Percentiles rank a stretch among this genome's conserved stretches.
Conservation (phyloP, 345 rosid species). For the Bretschneidera sinensis region DNA sequence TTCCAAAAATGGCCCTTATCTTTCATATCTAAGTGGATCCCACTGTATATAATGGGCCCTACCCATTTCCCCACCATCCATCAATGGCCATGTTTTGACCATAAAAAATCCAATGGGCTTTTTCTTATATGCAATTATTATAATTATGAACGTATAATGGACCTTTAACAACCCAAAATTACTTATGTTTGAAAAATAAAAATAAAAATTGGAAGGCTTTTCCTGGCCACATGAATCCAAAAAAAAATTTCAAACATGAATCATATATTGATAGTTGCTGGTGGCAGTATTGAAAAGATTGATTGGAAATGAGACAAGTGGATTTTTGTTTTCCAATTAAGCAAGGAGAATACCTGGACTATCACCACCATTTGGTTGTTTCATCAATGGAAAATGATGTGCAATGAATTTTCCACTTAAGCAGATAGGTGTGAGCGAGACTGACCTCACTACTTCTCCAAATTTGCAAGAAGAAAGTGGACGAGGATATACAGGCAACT, state of each 20-base stretch:
- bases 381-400: constrained; percentile 23
- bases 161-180: constrained; percentile 5
- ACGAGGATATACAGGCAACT: no score
- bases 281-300: constrained; percentile 18
- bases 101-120: background rate
- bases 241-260: no score
- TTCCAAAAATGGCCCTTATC: constrained; percentile 15
- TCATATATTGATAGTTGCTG: constrained; percentile 2
- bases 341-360: constrained; percentile 10
- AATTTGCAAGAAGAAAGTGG: no score
- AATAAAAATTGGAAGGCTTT: background rate
- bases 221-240: constrained; percentile 11
- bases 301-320: constrained; percentile 21
- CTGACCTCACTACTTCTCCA: constrained; percentile 18
- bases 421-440: constrained; percentile 26
- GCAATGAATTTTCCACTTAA: constrained; percentile 18
- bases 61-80: background rate
- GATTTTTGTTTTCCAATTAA: background rate
- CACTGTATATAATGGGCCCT: constrained; percentile 9
- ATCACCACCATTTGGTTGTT: constrained; percentile 10
- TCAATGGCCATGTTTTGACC: constrained; percentile 10
- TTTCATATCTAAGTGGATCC: constrained; percentile 28
- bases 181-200: constrained; percentile 1
- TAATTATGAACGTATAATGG: background rate
- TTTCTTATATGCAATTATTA: background rate